Percentiles rank a stretch among this genome's conserved stretches.
Evolutionary conservation across 495 filamentous ascomycete species (phyloP).

Genomic region (Podospora comata): DNA sequence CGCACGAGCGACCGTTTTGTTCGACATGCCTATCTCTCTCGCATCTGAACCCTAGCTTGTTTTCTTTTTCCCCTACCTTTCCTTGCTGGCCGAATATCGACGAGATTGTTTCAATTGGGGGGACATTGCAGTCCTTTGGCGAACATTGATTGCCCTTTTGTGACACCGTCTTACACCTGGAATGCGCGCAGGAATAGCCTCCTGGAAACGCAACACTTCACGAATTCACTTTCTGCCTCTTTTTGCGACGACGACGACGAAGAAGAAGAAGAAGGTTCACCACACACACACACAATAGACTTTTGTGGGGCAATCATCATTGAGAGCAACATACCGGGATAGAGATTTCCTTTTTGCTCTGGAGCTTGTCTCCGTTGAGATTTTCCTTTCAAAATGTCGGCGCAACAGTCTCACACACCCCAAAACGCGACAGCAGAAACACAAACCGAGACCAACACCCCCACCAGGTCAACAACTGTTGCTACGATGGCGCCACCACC

Average conservation of each 20-base stretch:
- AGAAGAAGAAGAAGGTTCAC: neutral
- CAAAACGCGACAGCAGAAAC: constrained; percentile 4
- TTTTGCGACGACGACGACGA: neutral
- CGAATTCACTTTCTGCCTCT: neutral
- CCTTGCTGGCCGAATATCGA: constrained; percentile 4
- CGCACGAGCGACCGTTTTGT: neutral
- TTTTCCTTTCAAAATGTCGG: constrained; percentile 30
- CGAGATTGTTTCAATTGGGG: neutral
- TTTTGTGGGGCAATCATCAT: neutral
- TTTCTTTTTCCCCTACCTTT: neutral
- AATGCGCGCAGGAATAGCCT: constrained; percentile 7
- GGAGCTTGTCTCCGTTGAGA: constrained; percentile 10
- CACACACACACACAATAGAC: neutral
- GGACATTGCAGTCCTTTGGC: neutral
- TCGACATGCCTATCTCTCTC: constrained; percentile 9
- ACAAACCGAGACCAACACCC: neutral
- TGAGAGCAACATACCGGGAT: neutral
- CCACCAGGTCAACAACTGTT: neutral
- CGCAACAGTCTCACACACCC: constrained; percentile 1
- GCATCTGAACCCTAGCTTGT: constrained; percentile 10
- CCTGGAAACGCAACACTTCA: neutral
- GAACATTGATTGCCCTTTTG: neutral
- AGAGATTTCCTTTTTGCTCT: neutral
- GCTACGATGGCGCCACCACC: constrained; percentile 16
- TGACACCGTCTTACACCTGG: constrained; percentile 13